Percentiles rank a stretch among this genome's conserved stretches.
Evolutionary conservation across 169 alveolate genomes (phyloP).

Genomic region (Eimeria acervulina): DNA sequence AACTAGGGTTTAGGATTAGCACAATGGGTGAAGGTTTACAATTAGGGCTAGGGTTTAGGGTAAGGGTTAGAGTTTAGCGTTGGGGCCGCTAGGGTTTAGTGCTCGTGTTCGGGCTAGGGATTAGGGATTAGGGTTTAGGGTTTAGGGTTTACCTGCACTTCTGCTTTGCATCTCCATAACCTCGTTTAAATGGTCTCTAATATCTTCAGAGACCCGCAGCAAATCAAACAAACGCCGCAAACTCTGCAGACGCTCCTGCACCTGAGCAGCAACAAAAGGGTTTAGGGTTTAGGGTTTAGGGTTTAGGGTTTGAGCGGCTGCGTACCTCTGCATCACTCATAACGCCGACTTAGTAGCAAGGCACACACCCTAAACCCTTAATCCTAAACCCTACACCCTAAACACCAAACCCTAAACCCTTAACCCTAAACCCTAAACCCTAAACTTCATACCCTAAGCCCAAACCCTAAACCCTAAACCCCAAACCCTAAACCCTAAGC

Average conservation of each 20-base stretch:
- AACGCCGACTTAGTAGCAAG: no score
- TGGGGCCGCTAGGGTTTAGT: background rate
- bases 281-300: slow-evolving; percentile 27
- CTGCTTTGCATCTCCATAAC: slow-evolving; percentile 76
- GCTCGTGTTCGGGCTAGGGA: background rate
- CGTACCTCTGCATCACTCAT: no score
- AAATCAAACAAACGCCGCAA: slow-evolving; percentile 60
- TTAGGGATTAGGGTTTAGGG: slow-evolving; percentile 45
- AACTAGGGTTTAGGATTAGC: slow-evolving; percentile 12
- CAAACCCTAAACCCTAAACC: no score
- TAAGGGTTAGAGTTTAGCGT: background rate
- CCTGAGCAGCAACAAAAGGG: slow-evolving; percentile 16
- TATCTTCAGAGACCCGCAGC: slow-evolving; percentile 13
- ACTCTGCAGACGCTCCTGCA: slow-evolving; percentile 1
- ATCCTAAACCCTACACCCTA: no score
- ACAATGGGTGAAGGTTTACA: background rate
- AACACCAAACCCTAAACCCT: no score
- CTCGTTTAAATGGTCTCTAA: slow-evolving; percentile 74
- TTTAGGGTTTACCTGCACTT: slow-evolving; percentile 70
- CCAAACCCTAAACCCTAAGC: no score
- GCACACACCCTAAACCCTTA: background rate
- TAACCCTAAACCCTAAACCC: no score
- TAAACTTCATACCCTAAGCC: no score
- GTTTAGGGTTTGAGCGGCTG: background rate
- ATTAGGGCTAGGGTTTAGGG: background rate